Evolutionary conservation across 495 filamentous ascomycete genomes (phyloP).

Genomic region (Aspergillus sparsus): DNA sequence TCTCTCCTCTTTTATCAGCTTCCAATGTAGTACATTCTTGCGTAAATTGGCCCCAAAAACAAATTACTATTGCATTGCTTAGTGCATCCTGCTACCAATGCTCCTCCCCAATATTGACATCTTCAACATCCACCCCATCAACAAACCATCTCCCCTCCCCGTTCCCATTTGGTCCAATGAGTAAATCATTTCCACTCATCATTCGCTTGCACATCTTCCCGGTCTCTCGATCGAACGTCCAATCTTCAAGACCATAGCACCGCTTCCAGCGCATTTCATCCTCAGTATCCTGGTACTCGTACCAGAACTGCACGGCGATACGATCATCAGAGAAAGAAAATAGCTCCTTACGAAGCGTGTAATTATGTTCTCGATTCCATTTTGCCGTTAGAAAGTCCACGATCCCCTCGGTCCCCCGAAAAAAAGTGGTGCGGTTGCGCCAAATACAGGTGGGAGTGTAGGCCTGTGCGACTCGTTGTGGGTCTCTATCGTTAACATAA

Average conservation of each 20-base stretch:
- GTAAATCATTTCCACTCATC: conserved; percentile 91
- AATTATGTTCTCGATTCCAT: conserved; percentile 73
- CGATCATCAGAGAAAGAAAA: conserved; percentile 60
- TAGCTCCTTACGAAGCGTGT: conserved; percentile 82
- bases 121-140: conserved; percentile 71
- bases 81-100: conserved; percentile 62
- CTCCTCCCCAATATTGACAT: conserved; percentile 66
- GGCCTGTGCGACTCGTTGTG: conserved; percentile 61
- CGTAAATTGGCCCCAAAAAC: background rate
- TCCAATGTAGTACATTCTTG: background rate
- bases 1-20: background rate
- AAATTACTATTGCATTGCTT: background rate
- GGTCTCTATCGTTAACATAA: conserved; percentile 49
- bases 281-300: conserved; percentile 73
- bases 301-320: conserved; percentile 93
- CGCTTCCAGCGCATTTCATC: conserved; percentile 80
- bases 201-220: conserved; percentile 83
- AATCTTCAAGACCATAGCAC: conserved; percentile 88
- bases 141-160: conserved; percentile 59
- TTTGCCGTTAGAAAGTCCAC: conserved; percentile 72
- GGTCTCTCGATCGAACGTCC: conserved; percentile 73
- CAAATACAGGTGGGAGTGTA: conserved; percentile 81
- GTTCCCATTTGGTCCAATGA: conserved; percentile 54
- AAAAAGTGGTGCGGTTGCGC: conserved; percentile 75
- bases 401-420: conserved; percentile 68